Evolutionary conservation across 2,329 filamentous ascomycete species (phyloP), one percentile per base, ranked within the genome.

Genomic region (Emergomyces pasteurianus): DNA sequence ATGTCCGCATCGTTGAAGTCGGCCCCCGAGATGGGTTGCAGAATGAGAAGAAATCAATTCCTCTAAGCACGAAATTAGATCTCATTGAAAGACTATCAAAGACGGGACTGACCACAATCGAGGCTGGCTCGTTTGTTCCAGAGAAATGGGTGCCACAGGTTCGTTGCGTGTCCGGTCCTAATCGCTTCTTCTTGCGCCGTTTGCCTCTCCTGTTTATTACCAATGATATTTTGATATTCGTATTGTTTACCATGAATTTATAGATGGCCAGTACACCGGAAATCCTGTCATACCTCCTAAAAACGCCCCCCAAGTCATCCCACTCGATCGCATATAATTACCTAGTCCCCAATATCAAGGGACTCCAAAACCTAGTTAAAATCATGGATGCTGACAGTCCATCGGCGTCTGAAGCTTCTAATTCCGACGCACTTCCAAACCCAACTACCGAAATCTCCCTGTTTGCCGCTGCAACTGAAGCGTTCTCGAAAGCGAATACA

Each of bases 191-290:
- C 5, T 43, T 43, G 42, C 21, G 18, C 18, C 2, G 42, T 21
- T 31, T 31, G 3, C 31, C 31, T 3, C 42, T 7, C 42, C 42
- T 2, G 18, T 46, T 46, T 21, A 21, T 46, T 46, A 18, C 42
- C 6, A 46, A 9, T 10, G 42, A 21, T 46, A 46, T 46, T 10
- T 46, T 14, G 18, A 16, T n/a, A 10, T 34, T 31, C 18, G 49
- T 12, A 34, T 9, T 36, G 34, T 14, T 34, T 16, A 53, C 50
- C 7, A 1, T 43, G 14, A 21, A 31, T 40, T 57, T n/a, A 16
- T 34, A 86, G 83, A 87, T 87, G 84, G 84, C 82, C 16, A 85
- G 83, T 62, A 86, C 84, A 9, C 78, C 82, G 52, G 78, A 84
- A 61, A 84, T 86, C 26, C 79, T 86, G 38, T 75, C 83, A 60